Conservation (phyloP, 139 green algal species). For the Picochlorum costavermella region DNA sequence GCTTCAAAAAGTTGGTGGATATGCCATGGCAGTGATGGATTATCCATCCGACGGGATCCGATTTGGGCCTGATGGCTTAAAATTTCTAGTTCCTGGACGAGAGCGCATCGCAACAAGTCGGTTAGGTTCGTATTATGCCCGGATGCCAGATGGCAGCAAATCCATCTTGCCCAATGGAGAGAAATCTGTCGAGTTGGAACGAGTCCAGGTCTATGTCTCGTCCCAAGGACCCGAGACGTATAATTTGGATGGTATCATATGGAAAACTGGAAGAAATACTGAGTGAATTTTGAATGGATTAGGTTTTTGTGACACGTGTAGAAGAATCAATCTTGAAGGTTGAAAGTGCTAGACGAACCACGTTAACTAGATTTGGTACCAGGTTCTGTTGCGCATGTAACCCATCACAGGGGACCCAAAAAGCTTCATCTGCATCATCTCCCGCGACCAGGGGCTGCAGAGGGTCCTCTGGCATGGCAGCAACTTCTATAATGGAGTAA, state of each 20-base stretch:
- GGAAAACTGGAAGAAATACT: constrained; percentile 14
- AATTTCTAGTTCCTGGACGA: constrained; percentile 25
- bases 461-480: neutral
- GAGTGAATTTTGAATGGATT: too few relatives aligned
- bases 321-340: too few relatives aligned
- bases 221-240: constrained; percentile 29
- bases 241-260: constrained; percentile 48
- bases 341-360: neutral
- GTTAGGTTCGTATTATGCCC: constrained; percentile 57
- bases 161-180: constrained; percentile 46
- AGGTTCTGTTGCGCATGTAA: neutral
- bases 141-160: constrained; percentile 33
- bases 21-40: constrained; percentile 52
- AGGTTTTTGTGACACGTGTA: too few relatives aligned
- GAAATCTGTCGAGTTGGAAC: constrained; percentile 30
- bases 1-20: constrained; percentile 59
- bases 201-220: constrained; percentile 45
- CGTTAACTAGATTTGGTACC: neutral
- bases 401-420: neutral
- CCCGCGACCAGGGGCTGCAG: neutral
- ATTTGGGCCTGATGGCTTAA: constrained; percentile 66
- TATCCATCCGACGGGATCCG: constrained; percentile 32
- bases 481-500: constrained; percentile 12
- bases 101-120: constrained; percentile 35
- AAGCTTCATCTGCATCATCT: constrained; percentile 8